Evolutionary conservation across 192 early-diverging fungal species (phyloP), one percentile per base, ranked within the genome.

Genomic region (Borealophlyctis nickersoniae): DNA sequence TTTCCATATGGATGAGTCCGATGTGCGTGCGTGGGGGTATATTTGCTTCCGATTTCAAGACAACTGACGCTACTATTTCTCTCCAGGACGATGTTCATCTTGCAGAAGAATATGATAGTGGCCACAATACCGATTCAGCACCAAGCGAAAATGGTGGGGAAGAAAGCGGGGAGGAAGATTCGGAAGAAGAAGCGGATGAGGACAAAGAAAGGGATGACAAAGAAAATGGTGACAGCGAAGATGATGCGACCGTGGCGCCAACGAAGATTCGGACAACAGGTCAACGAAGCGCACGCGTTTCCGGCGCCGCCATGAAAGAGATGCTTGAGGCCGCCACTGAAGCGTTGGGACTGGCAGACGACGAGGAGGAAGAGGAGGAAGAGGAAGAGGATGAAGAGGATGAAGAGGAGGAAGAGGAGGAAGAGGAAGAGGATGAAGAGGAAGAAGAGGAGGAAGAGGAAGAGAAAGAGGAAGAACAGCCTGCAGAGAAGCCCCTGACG

Each of bases 101-200:
- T 29, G 30, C 58, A 23, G 65, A 63, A 26, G 69, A 67, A 27
- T 73, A 69, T 2, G 71, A 76, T 2, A 65, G 39, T 16, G 72
- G 67, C 26, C 56, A 62, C 23, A 7, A 70, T 31, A 33, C 61
- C 2, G 45, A 66, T n/a, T 45, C 39, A 7, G 9, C 7, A 45
- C 39, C 39, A 45, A 45, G 39, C 39, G 39, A 45, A 45, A 45
- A 45, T 45, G 39, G 39, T 13, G 34, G 23, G 22, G 34, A 62
- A 9, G 61, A 3, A 26, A 36, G 39, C 22, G 27, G 49, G 36
- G 36, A 5, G n/a, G 24, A 31, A 29, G 63, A 48, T 2, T 34
- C 9, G 14, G 63, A 49, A 26, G 64, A 49, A 22, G 60, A 60
- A 34, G 70, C 32, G 3, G 60, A 64, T 14, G 65, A 66, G 22